These are phyloP conservation scores for Pyrenochaeta sp. DNA, from an alignment of 2,329 filamentous ascomycete species.

Conservation along the genomic window DNA sequence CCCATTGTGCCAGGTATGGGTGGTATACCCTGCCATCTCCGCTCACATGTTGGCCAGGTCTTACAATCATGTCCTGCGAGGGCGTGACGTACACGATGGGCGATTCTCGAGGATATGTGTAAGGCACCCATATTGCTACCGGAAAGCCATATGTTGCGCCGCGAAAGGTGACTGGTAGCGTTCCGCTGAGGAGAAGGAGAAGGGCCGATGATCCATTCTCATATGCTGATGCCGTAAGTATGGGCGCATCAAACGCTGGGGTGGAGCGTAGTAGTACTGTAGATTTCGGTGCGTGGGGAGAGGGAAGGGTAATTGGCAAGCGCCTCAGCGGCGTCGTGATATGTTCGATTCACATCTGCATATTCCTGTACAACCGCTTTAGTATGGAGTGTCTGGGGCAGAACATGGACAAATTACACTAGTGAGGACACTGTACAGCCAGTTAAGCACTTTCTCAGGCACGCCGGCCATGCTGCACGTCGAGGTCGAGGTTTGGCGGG, in stretches of 20 bases:
- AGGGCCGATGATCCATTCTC: conserved; percentile 87
- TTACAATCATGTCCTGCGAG: conserved; percentile 85
- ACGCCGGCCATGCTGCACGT: conserved; percentile 67
- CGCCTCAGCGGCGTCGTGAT: conserved; percentile 86
- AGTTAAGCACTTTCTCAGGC: conserved; percentile 89
- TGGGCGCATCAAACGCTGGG: conserved; percentile 2
- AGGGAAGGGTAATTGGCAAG: conserved; percentile 82
- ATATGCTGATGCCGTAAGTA: conserved; percentile 69
- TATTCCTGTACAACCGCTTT: conserved; percentile 73
- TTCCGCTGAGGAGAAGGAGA: conserved; percentile 85
- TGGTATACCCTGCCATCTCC: conserved; percentile 94
- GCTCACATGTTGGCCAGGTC: conserved; percentile 94
- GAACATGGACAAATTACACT: conserved; percentile 30
- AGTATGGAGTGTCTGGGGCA: conserved; percentile 5
- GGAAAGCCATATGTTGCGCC: conserved; percentile 91
- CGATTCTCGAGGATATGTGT: conserved; percentile 84
- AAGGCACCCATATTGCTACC: conserved; percentile 90
- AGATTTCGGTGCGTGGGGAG: conserved; percentile 88
- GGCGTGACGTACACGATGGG: conserved; percentile 91
- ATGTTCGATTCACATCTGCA: conserved; percentile 88
- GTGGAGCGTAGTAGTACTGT: conserved; percentile 69
- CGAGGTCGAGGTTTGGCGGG: conserved; percentile 31
- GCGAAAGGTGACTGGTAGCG: conserved; percentile 89
- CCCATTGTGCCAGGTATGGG: conserved; percentile 91
- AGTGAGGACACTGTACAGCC: conserved; percentile 91